A percentile compares a stretch with the other conserved stretches of the same genome.
These are phyloP conservation scores for Melampsora larici-populina DNA, from an alignment of 1,284 basidiomycete genomes.

Conservation along the genomic window DNA sequence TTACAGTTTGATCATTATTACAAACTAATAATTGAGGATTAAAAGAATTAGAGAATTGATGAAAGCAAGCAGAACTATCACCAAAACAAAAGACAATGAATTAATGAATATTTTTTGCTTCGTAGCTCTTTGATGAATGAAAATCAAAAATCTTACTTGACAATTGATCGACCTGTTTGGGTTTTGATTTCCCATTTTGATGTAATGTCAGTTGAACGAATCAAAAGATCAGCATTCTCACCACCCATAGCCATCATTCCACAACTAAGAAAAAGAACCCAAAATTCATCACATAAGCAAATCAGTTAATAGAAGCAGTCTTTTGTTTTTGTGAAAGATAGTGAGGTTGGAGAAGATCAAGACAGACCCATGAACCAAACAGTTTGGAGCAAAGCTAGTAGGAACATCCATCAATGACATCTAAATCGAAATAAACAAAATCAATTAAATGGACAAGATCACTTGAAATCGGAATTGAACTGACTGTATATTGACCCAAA, in stretches of 20 bases:
- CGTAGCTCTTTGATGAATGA: too few relatives aligned
- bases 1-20: slow-evolving; percentile 42
- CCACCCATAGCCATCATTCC: slow-evolving; percentile 41
- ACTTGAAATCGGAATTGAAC: slow-evolving; percentile 9
- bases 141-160: slow-evolving; percentile 31
- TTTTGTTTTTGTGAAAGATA: too few relatives aligned
- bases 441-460: neutral
- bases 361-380: slow-evolving; percentile 37
- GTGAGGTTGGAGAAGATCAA: too few relatives aligned
- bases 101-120: neutral
- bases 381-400: slow-evolving; percentile 27
- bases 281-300: neutral
- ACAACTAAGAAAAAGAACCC: slow-evolving; percentile 12
- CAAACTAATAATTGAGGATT: slow-evolving; percentile 38
- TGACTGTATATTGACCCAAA: slow-evolving; percentile 34
- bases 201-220: slow-evolving; percentile 29
- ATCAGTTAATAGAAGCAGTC: too few relatives aligned
- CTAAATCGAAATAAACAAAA: neutral
- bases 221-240: slow-evolving; percentile 32
- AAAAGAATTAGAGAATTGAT: slow-evolving; percentile 10
- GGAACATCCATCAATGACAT: slow-evolving; percentile 30
- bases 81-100: neutral
- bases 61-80: slow-evolving; percentile 35
- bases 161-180: slow-evolving; percentile 35
- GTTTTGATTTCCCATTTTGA: slow-evolving; percentile 33